Evolutionary conservation across 1,284 basidiomycete genomes (phyloP).

Genomic region (Pyrrhoderma noxium): DNA sequence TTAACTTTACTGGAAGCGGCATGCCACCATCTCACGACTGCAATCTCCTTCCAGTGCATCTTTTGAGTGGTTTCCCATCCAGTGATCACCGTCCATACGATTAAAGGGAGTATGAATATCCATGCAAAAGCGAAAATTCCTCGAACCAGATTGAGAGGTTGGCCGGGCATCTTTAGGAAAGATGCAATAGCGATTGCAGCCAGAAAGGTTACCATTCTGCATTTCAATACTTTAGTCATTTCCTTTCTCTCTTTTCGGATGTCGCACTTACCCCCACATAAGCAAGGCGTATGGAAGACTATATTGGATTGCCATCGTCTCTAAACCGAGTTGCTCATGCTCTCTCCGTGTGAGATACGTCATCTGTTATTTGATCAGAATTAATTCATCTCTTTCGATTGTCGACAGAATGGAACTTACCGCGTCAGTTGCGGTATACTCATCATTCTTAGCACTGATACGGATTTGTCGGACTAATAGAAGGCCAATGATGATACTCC

Average conservation of each 20-base stretch:
- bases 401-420: conserved; percentile 21
- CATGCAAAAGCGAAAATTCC: conserved; percentile 10
- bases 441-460: conserved; percentile 26
- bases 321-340: conserved; percentile 27
- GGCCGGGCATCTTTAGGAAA: background rate
- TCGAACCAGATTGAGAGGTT: background rate
- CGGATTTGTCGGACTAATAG: conserved; percentile 37
- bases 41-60: background rate
- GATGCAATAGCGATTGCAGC: conserved; percentile 12
- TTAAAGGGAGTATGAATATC: conserved; percentile 9
- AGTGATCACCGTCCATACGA: conserved; percentile 12
- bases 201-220: conserved; percentile 16
- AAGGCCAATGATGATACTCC: conserved; percentile 39
- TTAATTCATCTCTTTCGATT: background rate
- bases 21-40: too few species aligned
- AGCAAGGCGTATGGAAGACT: conserved; percentile 26
- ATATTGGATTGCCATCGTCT: conserved; percentile 27
- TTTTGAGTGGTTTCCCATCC: conserved; percentile 11
- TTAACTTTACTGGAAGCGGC: too few species aligned
- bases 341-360: conserved; percentile 23
- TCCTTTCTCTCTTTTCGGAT: background rate
- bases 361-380: conserved; percentile 2
- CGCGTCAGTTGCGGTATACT: conserved; percentile 26
- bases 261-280: conserved; percentile 24
- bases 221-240: background rate